Evolutionary conservation across 176 grass and related monocot genomes (phyloP).

Genomic region (Phyllostachys edulis): DNA sequence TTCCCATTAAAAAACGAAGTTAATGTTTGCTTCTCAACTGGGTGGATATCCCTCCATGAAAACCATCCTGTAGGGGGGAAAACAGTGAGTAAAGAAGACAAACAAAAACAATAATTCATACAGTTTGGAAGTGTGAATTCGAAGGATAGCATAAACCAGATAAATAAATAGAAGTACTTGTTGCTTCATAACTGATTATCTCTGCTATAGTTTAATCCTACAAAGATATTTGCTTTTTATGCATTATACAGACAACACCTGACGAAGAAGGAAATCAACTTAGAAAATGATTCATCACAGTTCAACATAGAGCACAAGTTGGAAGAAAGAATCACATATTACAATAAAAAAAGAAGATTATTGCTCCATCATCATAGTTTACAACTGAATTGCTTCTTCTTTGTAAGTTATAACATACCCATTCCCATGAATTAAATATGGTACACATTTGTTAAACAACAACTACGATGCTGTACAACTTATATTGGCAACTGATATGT

Average conservation of each 20-base stretch:
- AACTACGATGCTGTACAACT: background rate
- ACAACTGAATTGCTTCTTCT: background rate
- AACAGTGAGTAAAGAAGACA: conserved; percentile 10
- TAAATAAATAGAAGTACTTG: background rate
- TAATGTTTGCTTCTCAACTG: conserved; percentile 72
- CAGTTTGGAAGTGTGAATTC: background rate
- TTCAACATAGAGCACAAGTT: background rate
- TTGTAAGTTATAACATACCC: background rate
- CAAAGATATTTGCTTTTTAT: conserved; percentile 7
- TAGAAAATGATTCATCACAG: background rate
- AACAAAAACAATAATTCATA: background rate
- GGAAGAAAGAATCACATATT: conserved; percentile 3
- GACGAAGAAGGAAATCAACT: background rate
- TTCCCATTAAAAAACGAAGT: conserved; percentile 70
- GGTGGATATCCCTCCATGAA: conserved; percentile 72
- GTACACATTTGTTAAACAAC: background rate
- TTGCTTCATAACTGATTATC: background rate
- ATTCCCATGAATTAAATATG: conserved; percentile 2
- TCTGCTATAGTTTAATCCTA: background rate
- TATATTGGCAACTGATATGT: background rate
- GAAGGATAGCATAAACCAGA: background rate
- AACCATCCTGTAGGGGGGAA: conserved; percentile 63
- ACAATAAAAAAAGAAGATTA: conserved; percentile 6
- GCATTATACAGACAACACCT: background rate
- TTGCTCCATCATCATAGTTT: background rate